Evolutionary conservation across 177 flowering plant genomes (phyloP), one percentile per base, ranked within the genome.

Genomic region (Vitis hybrid): DNA sequence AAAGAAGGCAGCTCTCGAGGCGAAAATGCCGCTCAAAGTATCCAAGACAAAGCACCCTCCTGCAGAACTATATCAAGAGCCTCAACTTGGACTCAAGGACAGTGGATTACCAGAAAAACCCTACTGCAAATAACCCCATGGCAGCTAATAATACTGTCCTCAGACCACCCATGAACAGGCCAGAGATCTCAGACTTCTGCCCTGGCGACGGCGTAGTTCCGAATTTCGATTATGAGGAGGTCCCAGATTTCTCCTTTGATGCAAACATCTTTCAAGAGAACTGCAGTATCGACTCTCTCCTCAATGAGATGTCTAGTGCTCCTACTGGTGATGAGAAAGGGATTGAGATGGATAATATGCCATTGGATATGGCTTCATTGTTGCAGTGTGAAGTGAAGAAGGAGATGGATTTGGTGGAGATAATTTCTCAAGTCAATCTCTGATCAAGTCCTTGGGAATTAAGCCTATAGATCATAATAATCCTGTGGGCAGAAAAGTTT

Each of bases 1-100:
- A 87, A 63, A 81, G 95, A 71, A 84, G 86, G 79, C 91, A 85
- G 64, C 75, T 76, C 45, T 81, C 89, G 0, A 81, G 78, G 71
- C 49, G 87, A 53, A 87, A 81, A 68, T 74, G 82, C 31, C 80
- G 85, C 0, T 76, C 88, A 5, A 84, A 81, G 63, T 70, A 77
- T 74, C 83, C 87, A 2, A 81, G 73, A 73, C 71, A 75, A 20
- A 76, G 78, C 65, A 71, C 90, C 10, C 76, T 87, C 3, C 68
- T 91, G 51, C 88, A 87, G 48, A 82, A 90, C n/a, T 88, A 90
- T 77, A 88, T 87, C 62, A 86, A 77, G 77, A 83, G 85, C 80
- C 68, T 85, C 71, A 74, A 77, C 73, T 64, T 80, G 13, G 80
- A 72, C 45, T 11, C 67, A 1, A 18, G 55, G 18, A 22, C 54